Evolutionary conservation across 1,284 basidiomycete species (phyloP).

Genomic region (Trichosporon faecale): DNA sequence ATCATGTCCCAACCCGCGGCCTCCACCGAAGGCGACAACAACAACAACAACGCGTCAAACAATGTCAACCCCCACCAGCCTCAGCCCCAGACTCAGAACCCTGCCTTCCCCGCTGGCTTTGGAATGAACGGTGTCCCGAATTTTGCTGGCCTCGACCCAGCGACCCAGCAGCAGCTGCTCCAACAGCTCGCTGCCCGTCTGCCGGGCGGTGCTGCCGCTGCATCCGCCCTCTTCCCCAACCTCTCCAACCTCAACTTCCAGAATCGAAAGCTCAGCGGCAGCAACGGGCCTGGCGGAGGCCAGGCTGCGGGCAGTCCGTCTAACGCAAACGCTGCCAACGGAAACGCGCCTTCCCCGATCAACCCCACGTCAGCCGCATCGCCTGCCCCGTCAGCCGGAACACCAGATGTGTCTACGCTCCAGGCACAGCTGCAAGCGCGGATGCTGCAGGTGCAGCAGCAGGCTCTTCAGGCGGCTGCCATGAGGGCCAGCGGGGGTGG

Average conservation of each 20-base stretch:
- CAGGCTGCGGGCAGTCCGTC: not conserved
- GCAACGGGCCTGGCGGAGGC: not conserved
- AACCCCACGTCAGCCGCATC: not conserved
- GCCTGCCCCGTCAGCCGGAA: not conserved
- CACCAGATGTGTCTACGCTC: conserved; percentile 18
- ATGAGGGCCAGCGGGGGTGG: not conserved
- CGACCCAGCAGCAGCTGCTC: conserved; percentile 22
- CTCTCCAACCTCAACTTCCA: conserved; percentile 18
- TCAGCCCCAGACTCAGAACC: conserved; percentile 2
- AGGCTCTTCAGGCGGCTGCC: not conserved
- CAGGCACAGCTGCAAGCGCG: conserved; percentile 27
- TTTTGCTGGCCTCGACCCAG: conserved; percentile 13
- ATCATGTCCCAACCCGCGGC: conserved; percentile 14
- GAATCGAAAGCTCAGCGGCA: conserved; percentile 14
- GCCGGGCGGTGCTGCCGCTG: conserved; percentile 14
- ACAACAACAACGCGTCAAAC: conserved; percentile 10
- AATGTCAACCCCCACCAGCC: conserved; percentile 7
- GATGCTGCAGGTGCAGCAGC: conserved; percentile 27
- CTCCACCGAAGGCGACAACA: conserved; percentile 16
- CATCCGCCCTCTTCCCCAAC: conserved; percentile 16
- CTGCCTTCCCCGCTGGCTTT: not conserved
- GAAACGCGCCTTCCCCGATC: conserved; percentile 1
- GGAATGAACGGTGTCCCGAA: conserved; percentile 7
- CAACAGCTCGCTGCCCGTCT: conserved; percentile 21
- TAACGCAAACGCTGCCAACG: not conserved